Evolutionary conservation across 495 filamentous ascomycete genomes (phyloP), one percentile per base, ranked within the genome.

Genomic region (Chaetomium cochliodes): DNA sequence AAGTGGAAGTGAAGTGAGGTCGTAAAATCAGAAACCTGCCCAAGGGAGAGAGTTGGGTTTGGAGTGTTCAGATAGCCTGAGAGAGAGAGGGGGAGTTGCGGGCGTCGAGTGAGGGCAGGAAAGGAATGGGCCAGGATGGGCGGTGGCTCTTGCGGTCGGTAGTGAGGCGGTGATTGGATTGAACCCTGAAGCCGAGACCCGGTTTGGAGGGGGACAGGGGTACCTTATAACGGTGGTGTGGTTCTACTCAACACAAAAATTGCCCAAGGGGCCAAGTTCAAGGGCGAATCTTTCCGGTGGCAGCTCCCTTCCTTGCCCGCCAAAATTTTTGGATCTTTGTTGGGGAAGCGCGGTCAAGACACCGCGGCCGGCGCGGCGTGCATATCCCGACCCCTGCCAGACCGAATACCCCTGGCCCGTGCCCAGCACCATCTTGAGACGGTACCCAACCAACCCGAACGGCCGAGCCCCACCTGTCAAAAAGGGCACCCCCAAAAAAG

Each of bases 321-420:
- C 69, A 72, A 70, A 70, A 66, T 65, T 69, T 33, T 70, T 62
- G 68, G 69, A 62, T 75, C 70, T 74, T 74, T 76, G 73, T 75
- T 76, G 73, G 74, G 74, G 74, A 70, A 72, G 62, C 65, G 58
- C 68, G n/a, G 33, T 37, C 33, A n/a, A n/a, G 33, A 37, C 33
- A 37, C n/a, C 69, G 53, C 60, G 50, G 51, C 57, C 37, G 51
- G 49, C 63, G 30, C 58, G 54, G 62, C 47, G 60, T 52, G 23
- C 47, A 47, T 42, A 26, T 50, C 63, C 42, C 51, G 49, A 62
- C 66, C 71, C 72, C 70, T 74, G 70, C n/a, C 69, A 66, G 56
- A 50, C 63, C 52, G 56, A 66, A 63, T 57, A 25, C 60, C 41
- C 23, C 22, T 9, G n/a, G 44, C 9, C 25, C 22, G 18, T 37